Base-by-base conservation (phyloP, 768 basidiomycete species). In the Serpula lacrymans region DNA sequence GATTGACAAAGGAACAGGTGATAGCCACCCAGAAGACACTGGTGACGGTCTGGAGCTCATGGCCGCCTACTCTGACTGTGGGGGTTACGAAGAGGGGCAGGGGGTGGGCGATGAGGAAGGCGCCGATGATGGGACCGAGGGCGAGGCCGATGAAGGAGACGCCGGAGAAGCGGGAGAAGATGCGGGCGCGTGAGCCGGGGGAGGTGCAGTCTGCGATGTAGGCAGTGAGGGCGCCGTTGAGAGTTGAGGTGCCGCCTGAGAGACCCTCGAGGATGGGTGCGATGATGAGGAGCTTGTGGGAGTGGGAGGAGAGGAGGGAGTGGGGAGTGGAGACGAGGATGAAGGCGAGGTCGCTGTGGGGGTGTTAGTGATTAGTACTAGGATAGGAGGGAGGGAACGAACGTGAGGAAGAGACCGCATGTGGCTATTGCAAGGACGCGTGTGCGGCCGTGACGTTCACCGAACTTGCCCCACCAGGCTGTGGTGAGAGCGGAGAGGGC, bases 401-500 rank as follows among this genome's bases (percentile, higher is more conserved):
- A 89, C 91, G 84, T 86, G 48, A 78, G 61, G 39, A 89, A 69
- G 2, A 91, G 71, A 12, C 92, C 90, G 14, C 80, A 45, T 5
- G 84, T 69, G 26, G 83, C 75, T 12, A 79, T 59, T 2, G 77
- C 75, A 42, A 94, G 75, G 31, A 94, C 77, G 18, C 74, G 75
- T 34, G 83, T 91, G 25, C 92, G 74, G 8, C 92, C 92, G 47
- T 81, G 65, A 7, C 70, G 63, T 57, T 94, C 91, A 8, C 87
- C 83, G 29, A 82, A 76, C 35, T 80, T 75, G 37, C 88, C 88
- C 92, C 92, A 96, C 66, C 83, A 87, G 0, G 86, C 88, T 0
- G 89, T 89, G 4, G 86, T 88, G 34, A 89, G 64, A 1, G 88
- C 88, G 37, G 87, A 85, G 28, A 96, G 69, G 6, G 78, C 56